Base-by-base conservation (phyloP, 345 rosid species). In the Erucastrum elatum region DNA sequence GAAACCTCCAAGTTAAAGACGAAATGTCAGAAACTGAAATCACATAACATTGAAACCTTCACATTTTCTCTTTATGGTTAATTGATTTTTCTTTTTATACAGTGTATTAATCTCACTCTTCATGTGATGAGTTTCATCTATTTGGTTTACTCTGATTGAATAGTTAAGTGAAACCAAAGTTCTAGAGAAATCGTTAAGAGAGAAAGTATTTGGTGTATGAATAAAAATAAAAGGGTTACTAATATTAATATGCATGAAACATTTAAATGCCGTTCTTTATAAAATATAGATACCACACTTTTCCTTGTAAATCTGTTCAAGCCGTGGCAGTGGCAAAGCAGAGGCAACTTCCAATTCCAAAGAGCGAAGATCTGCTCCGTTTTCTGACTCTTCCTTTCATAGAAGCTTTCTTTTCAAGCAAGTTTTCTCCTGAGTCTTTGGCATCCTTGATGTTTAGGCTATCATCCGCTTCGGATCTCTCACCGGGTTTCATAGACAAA, bases 341-440 rank as follows among this genome's bases (percentile, higher is more conserved):
- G 77, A 93, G 83, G 86, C 91, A 93, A 76, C 84, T 88, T 64
- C 89, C 84, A 44, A 93, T n/a, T n/a, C n/a, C n/a, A n/a, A n/a
- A 91, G 69, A 93, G 81, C 26, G 88, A 87, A 70, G 92, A 46
- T 67, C 86, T 86, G 70, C 81, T 82, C 75, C 74, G 84, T 77
- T 86, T 85, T 80, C 86, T 87, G 59, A 69, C 89, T 78, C 87
- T 87, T 11, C 79, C 78, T 83, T 85, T 70, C 73, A 15, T 65
- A 29, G 76, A 7, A 13, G 67, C 78, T 75, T 83, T 80, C 80
- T 77, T 80, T 6, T 73, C 6, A 33, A 15, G 8, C n/a, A 78
- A 76, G 66, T 74, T 68, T 16, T 68, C 64, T 13, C 33, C 58
- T 49, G 72, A 56, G 58, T 75, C 83, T 58, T 82, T 84, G 46